A percentile compares a stretch with the other conserved stretches of the same genome.
Conservation (phyloP, 2,329 filamentous ascomycete genomes). For the Teratosphaeria viscida region DNA sequence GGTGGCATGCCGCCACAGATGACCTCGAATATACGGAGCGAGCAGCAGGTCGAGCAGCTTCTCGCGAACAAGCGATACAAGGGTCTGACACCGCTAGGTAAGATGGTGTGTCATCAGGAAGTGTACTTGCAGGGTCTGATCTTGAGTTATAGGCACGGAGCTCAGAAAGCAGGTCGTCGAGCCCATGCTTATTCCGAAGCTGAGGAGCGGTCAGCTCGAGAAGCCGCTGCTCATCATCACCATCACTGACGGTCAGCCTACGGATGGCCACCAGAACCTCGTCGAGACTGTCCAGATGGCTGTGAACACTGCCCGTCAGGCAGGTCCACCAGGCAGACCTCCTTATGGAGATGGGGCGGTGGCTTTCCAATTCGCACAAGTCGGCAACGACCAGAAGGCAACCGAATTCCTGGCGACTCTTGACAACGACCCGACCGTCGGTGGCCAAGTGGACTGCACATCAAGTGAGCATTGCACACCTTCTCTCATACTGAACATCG, state of each 20-base stretch:
- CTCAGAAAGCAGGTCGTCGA: slow-evolving; percentile 54
- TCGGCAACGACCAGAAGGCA: slow-evolving; percentile 55
- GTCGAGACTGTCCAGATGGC: slow-evolving; percentile 48
- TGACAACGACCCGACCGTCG: slow-evolving; percentile 53
- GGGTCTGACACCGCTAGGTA: slow-evolving; percentile 54
- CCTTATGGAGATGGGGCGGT: slow-evolving; percentile 47
- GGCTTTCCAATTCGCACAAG: slow-evolving; percentile 59
- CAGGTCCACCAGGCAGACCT: slow-evolving; percentile 12
- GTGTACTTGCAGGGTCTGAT: not conserved
- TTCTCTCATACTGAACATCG: slow-evolving; percentile 3
- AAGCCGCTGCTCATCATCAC: slow-evolving; percentile 58
- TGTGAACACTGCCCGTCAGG: slow-evolving; percentile 38
- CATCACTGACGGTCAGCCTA: slow-evolving; percentile 57
- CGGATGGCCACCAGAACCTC: slow-evolving; percentile 47
- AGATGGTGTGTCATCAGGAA: not conserved
- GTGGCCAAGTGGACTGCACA: slow-evolving; percentile 55
- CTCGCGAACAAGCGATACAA: slow-evolving; percentile 51
- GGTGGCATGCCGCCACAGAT: slow-evolving; percentile 35
- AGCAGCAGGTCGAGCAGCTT: slow-evolving; percentile 48
- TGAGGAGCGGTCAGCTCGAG: slow-evolving; percentile 42
- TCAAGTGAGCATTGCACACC: slow-evolving; percentile 43
- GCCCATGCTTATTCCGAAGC: slow-evolving; percentile 45
- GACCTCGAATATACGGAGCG: slow-evolving; percentile 45
- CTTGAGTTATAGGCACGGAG: slow-evolving; percentile 36
- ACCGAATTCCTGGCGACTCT: slow-evolving; percentile 53